Evolutionary conservation across 2,329 filamentous ascomycete species (phyloP), one percentile per base, ranked within the genome.

Genomic region (Ceratocystiopsis sp.): DNA sequence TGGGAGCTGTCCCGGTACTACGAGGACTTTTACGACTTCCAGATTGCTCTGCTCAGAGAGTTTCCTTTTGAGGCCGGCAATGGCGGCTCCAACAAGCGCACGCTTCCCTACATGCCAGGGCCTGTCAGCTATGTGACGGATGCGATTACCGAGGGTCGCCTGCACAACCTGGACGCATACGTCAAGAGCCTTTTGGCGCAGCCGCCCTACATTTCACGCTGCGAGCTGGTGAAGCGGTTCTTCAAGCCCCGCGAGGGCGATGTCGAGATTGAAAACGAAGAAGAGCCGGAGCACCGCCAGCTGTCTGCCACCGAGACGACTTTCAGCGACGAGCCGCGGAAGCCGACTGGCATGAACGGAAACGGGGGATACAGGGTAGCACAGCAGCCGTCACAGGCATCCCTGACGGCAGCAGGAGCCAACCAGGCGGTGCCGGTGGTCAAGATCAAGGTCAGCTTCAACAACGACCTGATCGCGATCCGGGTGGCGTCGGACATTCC

Each of bases 121-220:
- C 91, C 91, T 3, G 89, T 98, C 48, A 93, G 87, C 50, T 94
- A 93, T 61, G 89, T 96, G 44, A 98, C 89, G n/a, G 89, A 96
- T 57, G 84, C 84, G 34, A 95, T 98, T 54, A 94, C 87, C 16
- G 87, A 95, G 56, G 87, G 86, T 25, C 78, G 91, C 51, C 76
- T 91, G 46, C 84, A 91, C 58, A 95, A 93, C 57, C 66, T 98
- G 35, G 87, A 98, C 55, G 84, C 89, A 42, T 98, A 98, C 55
- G 85, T 98, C 52, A 93, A 93, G 63, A 89, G 91, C 53, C 69
- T 98, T 18, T 67, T 98, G 10, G 72, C 74, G 34, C 80, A 96
- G 59, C 84, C 85, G 3, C 65, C 73, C 0, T 85, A 95, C 57
- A 95, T 98, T 49, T 77, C 84, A 1, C 75, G 78, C 51, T 91